A percentile compares a stretch with the other conserved stretches of the same genome.
Conservation (phyloP, 2,329 filamentous ascomycete species). For the Alternaria infectoria region DNA sequence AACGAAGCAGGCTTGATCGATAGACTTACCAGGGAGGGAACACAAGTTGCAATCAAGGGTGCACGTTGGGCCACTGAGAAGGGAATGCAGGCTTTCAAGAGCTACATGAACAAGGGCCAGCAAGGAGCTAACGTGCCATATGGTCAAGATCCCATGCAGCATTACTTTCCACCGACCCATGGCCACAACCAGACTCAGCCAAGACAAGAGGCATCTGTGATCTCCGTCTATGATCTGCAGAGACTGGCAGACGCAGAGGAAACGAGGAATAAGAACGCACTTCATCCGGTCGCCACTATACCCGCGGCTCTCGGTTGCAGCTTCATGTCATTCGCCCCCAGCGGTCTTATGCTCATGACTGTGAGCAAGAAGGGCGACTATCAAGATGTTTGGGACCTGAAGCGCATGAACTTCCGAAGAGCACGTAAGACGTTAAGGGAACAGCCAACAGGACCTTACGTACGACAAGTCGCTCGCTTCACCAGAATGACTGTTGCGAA, state of each 20-base stretch:
- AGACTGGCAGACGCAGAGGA: conserved; percentile 58
- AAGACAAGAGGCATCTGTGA: conserved; percentile 70
- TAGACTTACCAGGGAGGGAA: conserved; percentile 78
- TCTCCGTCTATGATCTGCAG: conserved; percentile 77
- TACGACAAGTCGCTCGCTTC: conserved; percentile 87
- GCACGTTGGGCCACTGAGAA: conserved; percentile 80
- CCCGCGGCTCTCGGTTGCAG: conserved; percentile 76
- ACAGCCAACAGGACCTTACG: conserved; percentile 52
- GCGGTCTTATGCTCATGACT: conserved; percentile 75
- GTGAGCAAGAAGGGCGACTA: conserved; percentile 85
- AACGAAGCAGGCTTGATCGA: conserved; percentile 75
- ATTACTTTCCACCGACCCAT: conserved; percentile 78
- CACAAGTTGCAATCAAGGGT: conserved; percentile 77
- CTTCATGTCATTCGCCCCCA: conserved; percentile 78
- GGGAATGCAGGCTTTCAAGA: conserved; percentile 77
- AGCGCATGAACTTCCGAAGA: conserved; percentile 60
- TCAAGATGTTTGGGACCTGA: conserved; percentile 81
- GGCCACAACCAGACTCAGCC: conserved; percentile 62
- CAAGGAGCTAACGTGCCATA: conserved; percentile 30
- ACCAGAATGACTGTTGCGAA: conserved; percentile 90
- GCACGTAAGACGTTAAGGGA: conserved; percentile 39
- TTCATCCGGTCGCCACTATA: conserved; percentile 73
- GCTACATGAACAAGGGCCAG: conserved; percentile 70
- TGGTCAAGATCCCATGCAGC: conserved; percentile 49
- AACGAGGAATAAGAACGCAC: conserved; percentile 56